Evolutionary conservation across 2,329 filamentous ascomycete genomes (phyloP), one percentile per base, ranked within the genome.

Genomic region (Phaeosphaeriaceae sp.): DNA sequence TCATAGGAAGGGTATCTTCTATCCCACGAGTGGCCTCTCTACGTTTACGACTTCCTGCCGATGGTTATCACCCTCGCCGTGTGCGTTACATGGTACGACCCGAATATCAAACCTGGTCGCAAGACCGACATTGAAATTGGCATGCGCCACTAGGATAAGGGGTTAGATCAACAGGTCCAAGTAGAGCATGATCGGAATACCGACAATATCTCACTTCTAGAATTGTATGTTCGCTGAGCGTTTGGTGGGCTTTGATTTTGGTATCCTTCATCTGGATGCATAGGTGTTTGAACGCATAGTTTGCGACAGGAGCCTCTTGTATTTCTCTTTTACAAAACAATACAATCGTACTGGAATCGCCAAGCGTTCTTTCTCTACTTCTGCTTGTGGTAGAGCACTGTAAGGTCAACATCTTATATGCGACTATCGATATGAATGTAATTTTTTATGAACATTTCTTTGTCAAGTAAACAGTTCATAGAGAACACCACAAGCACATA

Each of bases 11-110:
- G 60, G 7, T 73, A 71, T 41, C 58, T 73, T 11, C 60, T 69
- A 2, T 58, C 59, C 2, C 58, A 72, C 48, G 71, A 73, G 44
- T 71, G 67, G 68, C 59, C 65, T 1, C 55, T 73, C 7, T 72
- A 72, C 42, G 44, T 72, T 10, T 73, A 71, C 51, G 71, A 73
- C 19, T 72, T 66, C 31, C 48, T 71, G 11, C 67, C 64, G 36
- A 73, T 73, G 71, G 58, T 64, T 10, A 46, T 66, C 10, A 70
- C 67, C 11, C 63, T 73, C 15, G 40, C 54, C 3, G 60, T 71
- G 10, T 71, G 68, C 22, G 53, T 71, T n/a, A 53, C 53, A 22
- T 73, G 69, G 67, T 71, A 73, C 48, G 58, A 69, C 24, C 65
- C 69, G 0, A 70, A 72, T 25, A 71, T 72, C 51, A 67, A 67